These are phyloP conservation scores for Populus trichocarpa DNA, from an alignment of 441 rosid species.

Conservation along the genomic window DNA sequence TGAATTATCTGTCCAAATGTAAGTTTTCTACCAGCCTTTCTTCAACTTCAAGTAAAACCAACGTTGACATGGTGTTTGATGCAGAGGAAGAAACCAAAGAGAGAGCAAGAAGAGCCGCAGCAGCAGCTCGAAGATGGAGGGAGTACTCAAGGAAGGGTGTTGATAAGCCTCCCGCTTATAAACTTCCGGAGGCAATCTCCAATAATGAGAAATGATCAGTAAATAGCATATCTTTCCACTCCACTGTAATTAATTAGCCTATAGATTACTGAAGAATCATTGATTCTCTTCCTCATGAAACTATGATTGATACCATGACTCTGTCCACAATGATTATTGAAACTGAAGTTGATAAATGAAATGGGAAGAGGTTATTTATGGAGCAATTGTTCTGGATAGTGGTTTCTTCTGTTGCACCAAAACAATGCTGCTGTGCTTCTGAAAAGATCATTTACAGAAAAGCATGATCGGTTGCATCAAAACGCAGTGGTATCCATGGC, in stretches of 20 bases:
- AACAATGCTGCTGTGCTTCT: no score
- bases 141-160: slow-evolving; percentile 85
- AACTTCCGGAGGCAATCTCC: slow-evolving; percentile 68
- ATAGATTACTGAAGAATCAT: background rate
- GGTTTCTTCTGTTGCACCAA: no score
- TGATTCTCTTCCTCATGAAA: background rate
- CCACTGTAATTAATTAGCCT: background rate
- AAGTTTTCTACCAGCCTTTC: background rate
- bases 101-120: slow-evolving; percentile 70
- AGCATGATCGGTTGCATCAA: no score
- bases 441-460: no score
- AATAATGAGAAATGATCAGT: slow-evolving; percentile 37
- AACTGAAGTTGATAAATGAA: no score
- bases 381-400: no score
- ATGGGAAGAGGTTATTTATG: no score
- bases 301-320: background rate
- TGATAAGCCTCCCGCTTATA: slow-evolving; percentile 71
- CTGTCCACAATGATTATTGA: background rate
- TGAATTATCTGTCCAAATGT: background rate
- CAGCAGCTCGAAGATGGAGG: slow-evolving; percentile 90
- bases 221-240: background rate
- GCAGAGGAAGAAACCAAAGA: slow-evolving; percentile 83
- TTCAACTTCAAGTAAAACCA: background rate
- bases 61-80: slow-evolving; percentile 11
- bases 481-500: no score